Conservation (phyloP, 306 rosid genomes). For the Fagus crenata region DNA sequence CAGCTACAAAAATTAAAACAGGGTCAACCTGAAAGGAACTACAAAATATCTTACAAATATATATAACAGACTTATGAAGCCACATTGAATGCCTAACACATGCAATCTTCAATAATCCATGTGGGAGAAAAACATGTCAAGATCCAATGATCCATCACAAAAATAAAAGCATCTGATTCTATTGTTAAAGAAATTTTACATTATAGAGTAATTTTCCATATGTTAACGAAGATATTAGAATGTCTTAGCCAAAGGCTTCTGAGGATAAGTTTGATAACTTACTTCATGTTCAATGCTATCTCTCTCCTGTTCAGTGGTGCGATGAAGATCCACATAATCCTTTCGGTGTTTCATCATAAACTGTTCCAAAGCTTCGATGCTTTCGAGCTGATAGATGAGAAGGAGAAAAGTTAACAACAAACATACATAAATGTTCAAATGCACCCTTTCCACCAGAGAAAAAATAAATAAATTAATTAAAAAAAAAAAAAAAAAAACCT, state of each 20-base stretch:
- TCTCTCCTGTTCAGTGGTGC: constrained; percentile 90
- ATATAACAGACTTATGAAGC: background rate
- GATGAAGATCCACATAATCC: constrained; percentile 90
- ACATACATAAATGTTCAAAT: background rate
- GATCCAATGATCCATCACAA: background rate
- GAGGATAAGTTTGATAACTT: constrained; percentile 34
- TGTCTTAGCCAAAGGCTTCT: constrained; percentile 28
- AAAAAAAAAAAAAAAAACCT: background rate
- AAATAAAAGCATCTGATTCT: background rate
- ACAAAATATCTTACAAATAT: background rate
- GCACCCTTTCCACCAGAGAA: background rate
- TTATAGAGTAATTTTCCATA: constrained; percentile 14
- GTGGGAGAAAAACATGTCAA: background rate
- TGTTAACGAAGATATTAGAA: constrained; percentile 7
- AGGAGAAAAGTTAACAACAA: constrained; percentile 1
- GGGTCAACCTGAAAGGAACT: background rate
- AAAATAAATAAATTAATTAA: constrained; percentile 18
- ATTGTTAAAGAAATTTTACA: background rate
- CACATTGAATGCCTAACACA: background rate
- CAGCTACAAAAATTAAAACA: background rate
- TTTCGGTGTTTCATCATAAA: constrained; percentile 83
- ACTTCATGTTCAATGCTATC: constrained; percentile 97
- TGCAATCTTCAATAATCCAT: background rate
- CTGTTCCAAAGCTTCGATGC: constrained; percentile 75
- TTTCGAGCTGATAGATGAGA: constrained; percentile 61